Evolutionary conservation across 2,329 filamentous ascomycete species (phyloP).

Genomic region (Celoporthe dispersa): DNA sequence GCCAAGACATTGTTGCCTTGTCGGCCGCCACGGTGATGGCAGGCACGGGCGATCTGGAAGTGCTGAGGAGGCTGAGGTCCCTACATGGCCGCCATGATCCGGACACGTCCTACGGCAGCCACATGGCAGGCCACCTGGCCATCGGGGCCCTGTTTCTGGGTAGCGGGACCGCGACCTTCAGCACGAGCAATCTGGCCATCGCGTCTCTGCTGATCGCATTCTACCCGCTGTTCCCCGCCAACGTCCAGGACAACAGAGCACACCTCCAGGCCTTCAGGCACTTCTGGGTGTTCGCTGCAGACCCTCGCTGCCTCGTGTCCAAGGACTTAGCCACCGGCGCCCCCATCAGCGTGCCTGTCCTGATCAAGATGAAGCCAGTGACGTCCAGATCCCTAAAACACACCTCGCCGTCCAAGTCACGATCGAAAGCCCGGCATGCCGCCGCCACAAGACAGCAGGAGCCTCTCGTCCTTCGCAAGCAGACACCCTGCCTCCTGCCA

Average conservation of each 20-base stretch:
- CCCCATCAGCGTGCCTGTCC: conserved; percentile 74
- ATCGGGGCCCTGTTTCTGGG: conserved; percentile 90
- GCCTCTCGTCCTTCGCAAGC: conserved; percentile 44
- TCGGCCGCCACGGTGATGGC: conserved; percentile 91
- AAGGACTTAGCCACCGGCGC: conserved; percentile 85
- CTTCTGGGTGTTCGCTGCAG: conserved; percentile 93
- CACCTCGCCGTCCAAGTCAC: conserved; percentile 43
- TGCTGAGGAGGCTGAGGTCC: conserved; percentile 83
- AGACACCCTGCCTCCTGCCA: conserved; percentile 65
- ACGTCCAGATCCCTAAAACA: conserved; percentile 43
- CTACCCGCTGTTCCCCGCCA: conserved; percentile 89
- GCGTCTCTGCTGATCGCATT: conserved; percentile 87
- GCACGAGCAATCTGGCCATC: conserved; percentile 84
- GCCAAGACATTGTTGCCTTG: conserved; percentile 84
- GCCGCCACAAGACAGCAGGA: conserved; percentile 32
- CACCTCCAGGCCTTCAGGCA: conserved; percentile 96
- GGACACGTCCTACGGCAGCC: conserved; percentile 89
- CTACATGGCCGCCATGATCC: conserved; percentile 85
- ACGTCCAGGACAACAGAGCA: conserved; percentile 89
- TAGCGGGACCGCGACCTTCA: conserved; percentile 90
- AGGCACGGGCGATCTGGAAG: conserved; percentile 84
- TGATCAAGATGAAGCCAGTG: conserved; percentile 58
- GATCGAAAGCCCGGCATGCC: conserved; percentile 33
- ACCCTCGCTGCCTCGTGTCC: conserved; percentile 84
- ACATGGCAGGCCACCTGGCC: conserved; percentile 89